phyloP scores from a whole-genome alignment of 2,329 filamentous ascomycete species.

The Zopfia rhizophila region DNA sequence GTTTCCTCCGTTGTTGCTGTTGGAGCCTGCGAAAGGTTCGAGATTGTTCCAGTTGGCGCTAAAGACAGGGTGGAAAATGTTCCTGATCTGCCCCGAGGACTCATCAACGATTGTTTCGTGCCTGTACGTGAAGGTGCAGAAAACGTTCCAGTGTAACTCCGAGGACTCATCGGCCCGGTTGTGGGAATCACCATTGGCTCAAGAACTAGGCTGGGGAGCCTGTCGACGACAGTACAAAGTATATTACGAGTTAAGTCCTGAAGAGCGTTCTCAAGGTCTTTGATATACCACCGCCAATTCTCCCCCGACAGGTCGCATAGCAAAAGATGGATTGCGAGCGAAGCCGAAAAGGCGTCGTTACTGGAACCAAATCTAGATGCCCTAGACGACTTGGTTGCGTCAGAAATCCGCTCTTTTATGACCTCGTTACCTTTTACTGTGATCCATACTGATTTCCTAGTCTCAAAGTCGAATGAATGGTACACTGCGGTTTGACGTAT shows the following conservation, averaged over 20 bases:
- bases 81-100: background rate
- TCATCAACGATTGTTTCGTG: constrained; percentile 2
- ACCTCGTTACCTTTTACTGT: constrained; percentile 50
- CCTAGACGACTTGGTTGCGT: constrained; percentile 12
- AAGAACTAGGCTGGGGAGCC: constrained; percentile 5
- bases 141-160: background rate
- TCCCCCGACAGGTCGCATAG: constrained; percentile 52
- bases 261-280: constrained; percentile 46
- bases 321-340: constrained; percentile 47
- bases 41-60: constrained; percentile 6
- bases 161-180: constrained; percentile 8
- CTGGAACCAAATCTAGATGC: constrained; percentile 9
- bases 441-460: constrained; percentile 48
- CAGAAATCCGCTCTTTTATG: constrained; percentile 42
- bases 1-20: background rate
- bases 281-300: constrained; percentile 57
- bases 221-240: constrained; percentile 18
- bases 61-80: constrained; percentile 1
- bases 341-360: constrained; percentile 25
- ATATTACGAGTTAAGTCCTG: constrained; percentile 29
- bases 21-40: background rate
- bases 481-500: constrained; percentile 51
- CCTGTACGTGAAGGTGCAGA: constrained; percentile 2
- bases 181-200: background rate
- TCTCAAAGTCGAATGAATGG: constrained; percentile 53